Percentiles rank a stretch among this genome's conserved stretches.
Evolutionary conservation across 768 basidiomycete species (phyloP).

Genomic region (Mycena venus): DNA sequence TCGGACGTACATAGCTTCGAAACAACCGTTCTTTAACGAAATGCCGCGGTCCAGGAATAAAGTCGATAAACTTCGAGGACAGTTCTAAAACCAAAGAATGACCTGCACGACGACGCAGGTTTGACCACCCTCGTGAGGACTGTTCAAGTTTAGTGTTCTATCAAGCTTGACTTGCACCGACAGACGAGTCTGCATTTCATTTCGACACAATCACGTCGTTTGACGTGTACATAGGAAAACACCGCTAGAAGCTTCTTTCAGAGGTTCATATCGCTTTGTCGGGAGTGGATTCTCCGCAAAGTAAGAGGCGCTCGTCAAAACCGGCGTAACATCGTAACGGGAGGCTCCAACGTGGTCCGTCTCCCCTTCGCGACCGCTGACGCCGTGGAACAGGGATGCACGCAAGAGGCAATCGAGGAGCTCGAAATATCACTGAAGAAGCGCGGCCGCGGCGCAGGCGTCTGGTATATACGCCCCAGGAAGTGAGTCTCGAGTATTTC

Average conservation of each 20-base stretch:
- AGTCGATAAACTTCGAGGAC: too few relatives aligned
- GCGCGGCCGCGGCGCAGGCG: constrained; percentile 57
- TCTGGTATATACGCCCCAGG: constrained; percentile 86
- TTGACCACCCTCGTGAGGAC: too few relatives aligned
- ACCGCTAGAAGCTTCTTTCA: constrained; percentile 77
- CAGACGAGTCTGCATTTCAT: too few relatives aligned
- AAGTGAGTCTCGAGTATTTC: constrained; percentile 54
- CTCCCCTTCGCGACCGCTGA: neutral
- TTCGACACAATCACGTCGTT: too few relatives aligned
- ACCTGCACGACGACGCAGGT: too few relatives aligned
- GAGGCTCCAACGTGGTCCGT: constrained; percentile 81
- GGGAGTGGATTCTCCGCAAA: constrained; percentile 73
- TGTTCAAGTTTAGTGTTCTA: too few relatives aligned
- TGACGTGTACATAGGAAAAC: too few relatives aligned
- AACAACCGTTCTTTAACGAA: too few relatives aligned
- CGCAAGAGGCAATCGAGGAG: constrained; percentile 77
- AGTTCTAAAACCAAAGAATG: too few relatives aligned
- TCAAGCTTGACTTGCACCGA: too few relatives aligned
- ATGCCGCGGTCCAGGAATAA: too few relatives aligned
- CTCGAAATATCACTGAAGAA: constrained; percentile 74
- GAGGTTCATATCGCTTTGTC: constrained; percentile 79
- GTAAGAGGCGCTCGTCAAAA: constrained; percentile 77
- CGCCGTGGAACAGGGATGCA: constrained; percentile 62
- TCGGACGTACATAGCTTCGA: too few relatives aligned
- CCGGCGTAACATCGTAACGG: constrained; percentile 79